Evolutionary conservation across 495 filamentous ascomycete genomes (phyloP), one percentile per base, ranked within the genome.

Genomic region (Lophiostoma macrostomum): DNA sequence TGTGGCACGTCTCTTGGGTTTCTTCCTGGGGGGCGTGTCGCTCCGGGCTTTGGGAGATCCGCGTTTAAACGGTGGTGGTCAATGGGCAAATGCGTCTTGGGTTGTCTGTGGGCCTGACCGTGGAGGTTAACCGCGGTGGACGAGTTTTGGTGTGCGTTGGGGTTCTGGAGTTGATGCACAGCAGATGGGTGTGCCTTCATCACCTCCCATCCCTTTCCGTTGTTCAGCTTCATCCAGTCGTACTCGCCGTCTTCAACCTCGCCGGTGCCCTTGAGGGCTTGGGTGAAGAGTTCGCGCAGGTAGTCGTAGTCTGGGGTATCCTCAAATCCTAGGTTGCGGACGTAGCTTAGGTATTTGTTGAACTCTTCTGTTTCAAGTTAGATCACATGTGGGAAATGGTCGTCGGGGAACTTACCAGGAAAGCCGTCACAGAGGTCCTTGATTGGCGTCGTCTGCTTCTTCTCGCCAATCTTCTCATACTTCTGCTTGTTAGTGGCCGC

Each of bases 401-500:
- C n/a, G 41, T 19, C 1, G 3, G 11, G 22, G 46, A 27, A 41
- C 62, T 11, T 77, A 87, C 83, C 84, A 62, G 93, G 93, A 74
- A 91, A 97, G 40, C 88, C 86, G 51, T 96, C 91, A 64, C 93
- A 97, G 3, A 99, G 82, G 63, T 99, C 94, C 71, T 95, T 94
- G 78, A 99, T 91, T 0, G 81, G 79, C 20, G 93, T 97, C 0
- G 91, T 95, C 74, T 97, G 93, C 74, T 99, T 99, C 86, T 97
- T 97, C 74, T 99, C 94, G 25, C 93, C 93, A 71, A 99, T 99
- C 76, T 97, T 97, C 73, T 99, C 93, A 61, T 99, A 99, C 74
- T 99, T 99, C 68, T 99, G 93, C 80, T 99, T 99, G 76, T 99
- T 99, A 53, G 93, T 99, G 14, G 94, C 94, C 69, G 93, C 93